phyloP scores from a whole-genome alignment of 2,329 filamentous ascomycete genomes.

The Emericellopsis cladophorae region DNA sequence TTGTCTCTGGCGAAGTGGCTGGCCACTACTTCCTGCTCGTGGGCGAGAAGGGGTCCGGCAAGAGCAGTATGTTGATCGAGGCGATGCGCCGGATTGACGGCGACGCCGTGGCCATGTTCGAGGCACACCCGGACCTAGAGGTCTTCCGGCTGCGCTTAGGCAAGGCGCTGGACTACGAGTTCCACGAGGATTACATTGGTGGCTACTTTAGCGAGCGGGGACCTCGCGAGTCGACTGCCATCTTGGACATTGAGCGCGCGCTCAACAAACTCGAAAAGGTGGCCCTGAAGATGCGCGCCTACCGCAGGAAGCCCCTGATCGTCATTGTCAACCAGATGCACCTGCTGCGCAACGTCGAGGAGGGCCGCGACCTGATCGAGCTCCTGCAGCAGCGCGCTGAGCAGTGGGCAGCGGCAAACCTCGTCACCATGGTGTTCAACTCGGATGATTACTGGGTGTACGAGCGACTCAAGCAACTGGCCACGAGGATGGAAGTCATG shows the following conservation, averaged over 20 bases:
- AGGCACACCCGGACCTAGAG: slow-evolving; percentile 88
- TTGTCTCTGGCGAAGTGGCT: slow-evolving; percentile 57
- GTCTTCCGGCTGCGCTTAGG: slow-evolving; percentile 89
- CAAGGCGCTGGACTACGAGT: slow-evolving; percentile 92
- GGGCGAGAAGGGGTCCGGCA: slow-evolving; percentile 92
- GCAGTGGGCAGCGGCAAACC: slow-evolving; percentile 84
- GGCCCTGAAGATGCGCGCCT: slow-evolving; percentile 56
- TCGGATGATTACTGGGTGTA: slow-evolving; percentile 99
- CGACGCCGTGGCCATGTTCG: slow-evolving; percentile 85
- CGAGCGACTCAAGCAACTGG: slow-evolving; percentile 82
- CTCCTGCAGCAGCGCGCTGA: slow-evolving; percentile 91
- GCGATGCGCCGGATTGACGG: slow-evolving; percentile 90
- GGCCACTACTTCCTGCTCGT: slow-evolving; percentile 89
- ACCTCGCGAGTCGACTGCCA: slow-evolving; percentile 78
- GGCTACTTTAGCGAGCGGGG: slow-evolving; percentile 91
- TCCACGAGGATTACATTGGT: slow-evolving; percentile 94
- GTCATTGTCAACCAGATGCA: slow-evolving; percentile 92
- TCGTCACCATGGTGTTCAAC: slow-evolving; percentile 90
- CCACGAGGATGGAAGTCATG: slow-evolving; percentile 89
- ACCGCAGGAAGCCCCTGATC: slow-evolving; percentile 59
- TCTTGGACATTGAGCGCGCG: slow-evolving; percentile 90
- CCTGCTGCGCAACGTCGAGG: slow-evolving; percentile 79
- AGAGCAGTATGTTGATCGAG: slow-evolving; percentile 90
- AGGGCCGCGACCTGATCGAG: slow-evolving; percentile 86
- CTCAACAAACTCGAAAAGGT: slow-evolving; percentile 98